These are phyloP conservation scores for Bombardia bombarda DNA, from an alignment of 495 filamentous ascomycete genomes.

Conservation along the genomic window DNA sequence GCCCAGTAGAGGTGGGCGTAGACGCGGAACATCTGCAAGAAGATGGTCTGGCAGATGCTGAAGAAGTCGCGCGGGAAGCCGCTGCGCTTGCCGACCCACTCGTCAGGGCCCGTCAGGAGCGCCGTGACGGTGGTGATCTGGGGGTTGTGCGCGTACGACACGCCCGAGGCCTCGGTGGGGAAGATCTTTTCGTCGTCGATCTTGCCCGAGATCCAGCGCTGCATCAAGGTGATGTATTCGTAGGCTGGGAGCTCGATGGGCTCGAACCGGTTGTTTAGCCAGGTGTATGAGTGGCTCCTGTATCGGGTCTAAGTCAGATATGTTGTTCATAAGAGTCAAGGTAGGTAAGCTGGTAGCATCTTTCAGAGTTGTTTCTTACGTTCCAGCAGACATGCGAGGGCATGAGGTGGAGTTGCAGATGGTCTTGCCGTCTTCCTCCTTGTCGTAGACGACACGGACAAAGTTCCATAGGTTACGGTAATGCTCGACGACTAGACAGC, in stretches of 20 bases:
- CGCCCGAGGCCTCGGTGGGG: conserved; percentile 60
- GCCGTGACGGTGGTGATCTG: conserved; percentile 52
- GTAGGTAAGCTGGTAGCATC: conserved; percentile 36
- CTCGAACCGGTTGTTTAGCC: conserved; percentile 62
- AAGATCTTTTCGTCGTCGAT: conserved; percentile 81
- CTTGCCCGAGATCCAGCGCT: conserved; percentile 90
- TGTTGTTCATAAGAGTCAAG: not conserved
- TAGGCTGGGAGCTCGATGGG: conserved; percentile 65
- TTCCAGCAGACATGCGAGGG: conserved; percentile 84
- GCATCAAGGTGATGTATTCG: conserved; percentile 86
- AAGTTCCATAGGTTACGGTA: conserved; percentile 79
- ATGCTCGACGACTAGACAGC: conserved; percentile 70
- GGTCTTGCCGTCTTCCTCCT: conserved; percentile 60
- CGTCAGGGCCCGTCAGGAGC: conserved; percentile 49
- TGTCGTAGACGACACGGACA: conserved; percentile 71
- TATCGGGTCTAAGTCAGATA: conserved; percentile 4
- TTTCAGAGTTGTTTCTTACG: no score
- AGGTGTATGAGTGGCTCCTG: conserved; percentile 83
- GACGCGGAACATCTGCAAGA: conserved; percentile 95
- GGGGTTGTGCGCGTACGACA: conserved; percentile 47
- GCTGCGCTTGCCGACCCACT: conserved; percentile 79
- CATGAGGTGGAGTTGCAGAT: conserved; percentile 79
- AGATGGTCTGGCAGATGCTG: conserved; percentile 80
- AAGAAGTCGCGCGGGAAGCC: conserved; percentile 84
- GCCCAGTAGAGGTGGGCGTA: conserved; percentile 87